Evolutionary conservation across 2,329 filamentous ascomycete genomes (phyloP).

Genomic region (Xylariaceae sp.): DNA sequence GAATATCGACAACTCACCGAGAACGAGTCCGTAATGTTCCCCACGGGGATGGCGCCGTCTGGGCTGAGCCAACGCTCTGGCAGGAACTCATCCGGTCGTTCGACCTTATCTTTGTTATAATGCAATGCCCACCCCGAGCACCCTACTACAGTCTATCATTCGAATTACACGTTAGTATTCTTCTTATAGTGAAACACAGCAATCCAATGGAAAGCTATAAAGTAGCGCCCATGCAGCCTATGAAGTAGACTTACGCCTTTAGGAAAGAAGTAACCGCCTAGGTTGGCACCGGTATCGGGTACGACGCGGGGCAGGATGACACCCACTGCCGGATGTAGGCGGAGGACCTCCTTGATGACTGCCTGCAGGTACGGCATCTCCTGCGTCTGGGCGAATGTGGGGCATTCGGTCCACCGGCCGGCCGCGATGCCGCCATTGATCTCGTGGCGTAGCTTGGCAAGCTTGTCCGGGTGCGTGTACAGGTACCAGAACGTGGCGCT

Average conservation of each 20-base stretch:
- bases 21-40: too few relatives aligned
- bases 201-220: neutral
- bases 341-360: constrained; percentile 48
- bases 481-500: constrained; percentile 41
- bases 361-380: constrained; percentile 48
- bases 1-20: constrained; percentile 17
- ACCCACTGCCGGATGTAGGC: constrained; percentile 45
- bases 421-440: constrained; percentile 1
- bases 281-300: constrained; percentile 36
- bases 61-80: constrained; percentile 41
- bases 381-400: constrained; percentile 32
- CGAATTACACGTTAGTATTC: too few relatives aligned
- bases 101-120: constrained; percentile 26
- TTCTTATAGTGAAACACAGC: neutral
- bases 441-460: constrained; percentile 2
- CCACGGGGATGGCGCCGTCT: too few relatives aligned
- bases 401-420: neutral
- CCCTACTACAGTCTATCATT: too few relatives aligned
- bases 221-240: too few relatives aligned
- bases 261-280: constrained; percentile 31
- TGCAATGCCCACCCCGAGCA: constrained; percentile 26
- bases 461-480: constrained; percentile 21
- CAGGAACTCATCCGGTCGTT: constrained; percentile 30
- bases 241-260: constrained; percentile 23
- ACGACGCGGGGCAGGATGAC: constrained; percentile 46